phyloP scores from a whole-genome alignment of 495 filamentous ascomycete species.

The Penicillium subrubescens region DNA sequence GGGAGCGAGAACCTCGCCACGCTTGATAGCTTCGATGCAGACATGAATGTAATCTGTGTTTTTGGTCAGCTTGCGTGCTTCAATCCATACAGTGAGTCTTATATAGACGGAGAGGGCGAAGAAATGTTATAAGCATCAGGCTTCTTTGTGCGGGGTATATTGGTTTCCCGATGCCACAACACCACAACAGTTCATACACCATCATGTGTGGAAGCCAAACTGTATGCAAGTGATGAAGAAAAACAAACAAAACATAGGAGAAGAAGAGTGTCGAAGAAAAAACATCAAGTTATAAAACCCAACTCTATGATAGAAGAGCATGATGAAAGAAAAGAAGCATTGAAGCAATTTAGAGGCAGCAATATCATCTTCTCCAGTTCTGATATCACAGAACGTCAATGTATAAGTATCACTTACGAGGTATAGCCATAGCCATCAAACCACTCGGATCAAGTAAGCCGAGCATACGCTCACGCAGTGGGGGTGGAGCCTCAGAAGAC shows the following conservation, averaged over 20 bases:
- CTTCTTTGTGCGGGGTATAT: background rate
- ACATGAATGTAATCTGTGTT: constrained; percentile 36
- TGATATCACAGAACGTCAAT: background rate
- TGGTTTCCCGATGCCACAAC: background rate
- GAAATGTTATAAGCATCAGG: background rate
- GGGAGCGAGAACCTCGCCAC: constrained; percentile 42
- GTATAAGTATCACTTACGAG: constrained; percentile 28
- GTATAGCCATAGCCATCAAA: constrained; percentile 35
- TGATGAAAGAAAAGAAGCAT: too few relatives aligned
- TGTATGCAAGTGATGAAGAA: background rate
- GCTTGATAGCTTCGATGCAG: constrained; percentile 35
- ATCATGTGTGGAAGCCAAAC: background rate
- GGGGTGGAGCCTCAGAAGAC: constrained; percentile 21
- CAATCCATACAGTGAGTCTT: background rate
- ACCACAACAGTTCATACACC: background rate
- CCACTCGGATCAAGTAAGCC: constrained; percentile 34
- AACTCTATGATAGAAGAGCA: too few relatives aligned
- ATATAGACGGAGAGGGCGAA: background rate
- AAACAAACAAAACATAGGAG: background rate
- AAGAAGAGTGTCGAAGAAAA: background rate
- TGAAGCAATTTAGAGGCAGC: too few relatives aligned
- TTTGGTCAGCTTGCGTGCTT: background rate
- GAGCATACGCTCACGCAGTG: constrained; percentile 23
- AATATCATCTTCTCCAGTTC: too few relatives aligned
- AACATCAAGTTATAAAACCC: background rate